Percentiles rank a stretch among this genome's conserved stretches.
Evolutionary conservation across 2,329 filamentous ascomycete species (phyloP).

Genomic region (Alternaria alternata): DNA sequence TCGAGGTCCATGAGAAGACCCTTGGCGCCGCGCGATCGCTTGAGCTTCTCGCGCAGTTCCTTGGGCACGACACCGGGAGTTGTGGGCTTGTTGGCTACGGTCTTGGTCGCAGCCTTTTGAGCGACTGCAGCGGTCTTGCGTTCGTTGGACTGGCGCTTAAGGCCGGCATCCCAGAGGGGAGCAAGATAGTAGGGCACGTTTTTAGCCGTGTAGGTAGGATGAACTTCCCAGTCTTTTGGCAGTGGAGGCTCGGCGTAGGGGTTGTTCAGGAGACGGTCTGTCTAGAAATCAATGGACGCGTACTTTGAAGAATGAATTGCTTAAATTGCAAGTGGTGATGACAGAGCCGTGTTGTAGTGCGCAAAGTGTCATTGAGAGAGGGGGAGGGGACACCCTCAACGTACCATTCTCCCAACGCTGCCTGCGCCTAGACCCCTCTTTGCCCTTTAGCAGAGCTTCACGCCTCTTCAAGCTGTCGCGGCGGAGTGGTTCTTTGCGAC

Average conservation of each 20-base stretch:
- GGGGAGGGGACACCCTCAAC: constrained; percentile 14
- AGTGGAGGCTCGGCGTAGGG: constrained; percentile 85
- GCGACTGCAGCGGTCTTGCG: constrained; percentile 45
- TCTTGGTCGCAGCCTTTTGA: constrained; percentile 48
- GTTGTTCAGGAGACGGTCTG: constrained; percentile 86
- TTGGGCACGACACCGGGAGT: constrained; percentile 70
- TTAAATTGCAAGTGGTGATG: neutral
- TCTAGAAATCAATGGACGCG: constrained; percentile 12
- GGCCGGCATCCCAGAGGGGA: constrained; percentile 77
- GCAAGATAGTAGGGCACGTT: constrained; percentile 89
- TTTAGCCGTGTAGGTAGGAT: constrained; percentile 80
- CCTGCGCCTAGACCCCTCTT: constrained; percentile 85
- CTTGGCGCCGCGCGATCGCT: constrained; percentile 79
- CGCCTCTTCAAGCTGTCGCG: constrained; percentile 71
- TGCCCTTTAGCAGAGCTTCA: constrained; percentile 83
- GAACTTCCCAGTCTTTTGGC: constrained; percentile 82
- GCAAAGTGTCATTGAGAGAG: constrained; percentile 20
- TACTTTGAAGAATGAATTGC: neutral
- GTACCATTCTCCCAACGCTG: constrained; percentile 95
- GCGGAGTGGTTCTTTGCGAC: constrained; percentile 63
- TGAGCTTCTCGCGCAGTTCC: constrained; percentile 80
- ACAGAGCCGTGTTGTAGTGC: neutral
- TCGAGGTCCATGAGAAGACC: constrained; percentile 84
- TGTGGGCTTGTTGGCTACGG: constrained; percentile 52
- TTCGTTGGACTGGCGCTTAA: constrained; percentile 56